phyloP scores from a whole-genome alignment of 225 moss, liverwort and hornwort genomes.

The Anthoceros angustus region DNA sequence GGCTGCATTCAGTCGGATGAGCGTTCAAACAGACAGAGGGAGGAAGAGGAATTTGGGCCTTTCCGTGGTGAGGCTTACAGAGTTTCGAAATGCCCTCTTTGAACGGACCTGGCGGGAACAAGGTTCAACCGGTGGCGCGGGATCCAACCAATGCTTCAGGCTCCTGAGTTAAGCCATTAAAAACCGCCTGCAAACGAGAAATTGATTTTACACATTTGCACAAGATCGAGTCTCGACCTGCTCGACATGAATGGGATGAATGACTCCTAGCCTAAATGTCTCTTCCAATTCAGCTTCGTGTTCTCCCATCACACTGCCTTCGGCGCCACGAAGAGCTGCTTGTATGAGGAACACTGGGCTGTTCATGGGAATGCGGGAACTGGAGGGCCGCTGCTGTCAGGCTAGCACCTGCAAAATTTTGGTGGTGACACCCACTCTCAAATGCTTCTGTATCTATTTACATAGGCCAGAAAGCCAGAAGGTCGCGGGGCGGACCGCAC shows the following conservation, averaged over 20 bases:
- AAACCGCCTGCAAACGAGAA: no score
- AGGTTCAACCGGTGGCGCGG: not conserved
- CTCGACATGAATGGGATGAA: no score
- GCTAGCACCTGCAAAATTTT: not conserved
- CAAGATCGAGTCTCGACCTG: no score
- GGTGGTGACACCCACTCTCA: not conserved
- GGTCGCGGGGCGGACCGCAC: conserved; percentile 82
- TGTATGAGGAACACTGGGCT: no score
- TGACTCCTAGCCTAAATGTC: no score
- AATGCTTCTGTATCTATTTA: conserved; percentile 49
- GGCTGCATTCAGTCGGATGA: no score
- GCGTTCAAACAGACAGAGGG: not conserved
- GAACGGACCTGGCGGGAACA: not conserved
- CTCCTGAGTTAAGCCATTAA: no score
- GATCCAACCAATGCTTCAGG: not conserved
- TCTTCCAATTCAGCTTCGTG: no score
- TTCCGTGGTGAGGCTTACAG: not conserved
- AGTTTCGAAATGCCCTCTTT: not conserved
- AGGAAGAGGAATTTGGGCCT: not conserved
- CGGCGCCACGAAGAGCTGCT: no score
- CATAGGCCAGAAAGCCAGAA: conserved; percentile 72
- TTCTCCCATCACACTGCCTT: no score
- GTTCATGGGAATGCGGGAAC: no score
- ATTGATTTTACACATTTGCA: no score
- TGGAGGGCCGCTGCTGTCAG: not conserved